A percentile compares a stretch with the other conserved stretches of the same genome.
phyloP scores from a whole-genome alignment of 2,329 filamentous ascomycete genomes.

The Huntiella moniliformis region DNA sequence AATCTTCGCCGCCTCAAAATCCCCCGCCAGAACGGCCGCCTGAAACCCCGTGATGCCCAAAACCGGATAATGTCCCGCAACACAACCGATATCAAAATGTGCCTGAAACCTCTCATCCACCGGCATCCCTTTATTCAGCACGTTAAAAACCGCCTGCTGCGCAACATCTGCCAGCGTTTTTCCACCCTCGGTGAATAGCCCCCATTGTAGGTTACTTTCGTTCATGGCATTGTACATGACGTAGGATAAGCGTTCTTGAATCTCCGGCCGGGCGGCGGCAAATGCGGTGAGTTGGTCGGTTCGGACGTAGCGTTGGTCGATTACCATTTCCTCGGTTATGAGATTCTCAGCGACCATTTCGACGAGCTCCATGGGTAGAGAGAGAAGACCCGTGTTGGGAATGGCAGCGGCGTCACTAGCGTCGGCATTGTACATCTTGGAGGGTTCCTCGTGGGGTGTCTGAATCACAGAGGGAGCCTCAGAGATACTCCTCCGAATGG shows the following conservation, averaged over 20 bases:
- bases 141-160: neutral
- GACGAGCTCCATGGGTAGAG: neutral
- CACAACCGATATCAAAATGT: neutral
- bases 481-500: too few relatives aligned
- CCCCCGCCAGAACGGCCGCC: neutral
- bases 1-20: neutral
- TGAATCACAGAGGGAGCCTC: too few relatives aligned
- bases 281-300: neutral
- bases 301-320: neutral
- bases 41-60: neutral
- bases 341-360: neutral
- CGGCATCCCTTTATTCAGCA: too few relatives aligned
- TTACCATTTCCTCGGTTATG: neutral
- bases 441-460: too few relatives aligned
- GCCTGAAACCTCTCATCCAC: neutral
- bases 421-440: too few relatives aligned
- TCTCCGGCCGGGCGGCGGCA: neutral
- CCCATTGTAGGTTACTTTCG: neutral
- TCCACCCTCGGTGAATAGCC: neutral
- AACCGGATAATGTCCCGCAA: neutral
- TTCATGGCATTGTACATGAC: neutral
- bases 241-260: neutral
- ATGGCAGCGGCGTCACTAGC: too few relatives aligned
- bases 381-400: neutral
- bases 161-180: neutral